Conservation (phyloP, 169 alveolate species). For the Cytauxzoon felis region DNA sequence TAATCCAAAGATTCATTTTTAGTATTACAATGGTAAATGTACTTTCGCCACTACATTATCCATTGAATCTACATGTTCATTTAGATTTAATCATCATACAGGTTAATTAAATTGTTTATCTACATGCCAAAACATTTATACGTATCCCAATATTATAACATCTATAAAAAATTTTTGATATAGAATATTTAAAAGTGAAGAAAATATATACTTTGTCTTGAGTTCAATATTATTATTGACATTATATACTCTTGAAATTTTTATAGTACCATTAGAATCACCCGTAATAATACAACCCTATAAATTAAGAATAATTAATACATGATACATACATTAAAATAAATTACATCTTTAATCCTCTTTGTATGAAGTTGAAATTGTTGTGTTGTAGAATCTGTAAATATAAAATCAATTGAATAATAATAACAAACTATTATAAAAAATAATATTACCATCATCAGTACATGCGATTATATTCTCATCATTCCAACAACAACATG, state of each 20-base stretch:
- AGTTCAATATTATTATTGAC: no score
- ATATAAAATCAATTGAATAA: no score
- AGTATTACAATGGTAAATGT: slow-evolving; percentile 16
- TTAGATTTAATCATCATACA: slow-evolving; percentile 27
- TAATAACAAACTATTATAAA: no score
- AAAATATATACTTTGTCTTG: not conserved
- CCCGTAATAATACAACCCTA: slow-evolving; percentile 41
- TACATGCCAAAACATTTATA: slow-evolving; percentile 12
- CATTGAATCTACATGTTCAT: no score
- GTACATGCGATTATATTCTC: not conserved
- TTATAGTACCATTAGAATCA: slow-evolving; percentile 50
- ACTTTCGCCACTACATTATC: slow-evolving; percentile 30
- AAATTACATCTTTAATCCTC: not conserved
- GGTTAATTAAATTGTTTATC: slow-evolving; percentile 8
- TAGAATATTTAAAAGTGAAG: not conserved
- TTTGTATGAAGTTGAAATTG: not conserved
- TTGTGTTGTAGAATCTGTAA: not conserved
- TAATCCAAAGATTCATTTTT: slow-evolving; percentile 28
- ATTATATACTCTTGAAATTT: slow-evolving; percentile 2
- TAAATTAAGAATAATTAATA: not conserved
- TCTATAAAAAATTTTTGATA: not conserved
- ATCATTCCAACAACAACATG: not conserved
- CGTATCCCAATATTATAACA: slow-evolving; percentile 15
- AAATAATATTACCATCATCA: not conserved
- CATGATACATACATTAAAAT: not conserved